Percentiles rank a stretch among this genome's conserved stretches.
phyloP scores from a whole-genome alignment of 257 asterid species.

The Coffea eugenioides region DNA sequence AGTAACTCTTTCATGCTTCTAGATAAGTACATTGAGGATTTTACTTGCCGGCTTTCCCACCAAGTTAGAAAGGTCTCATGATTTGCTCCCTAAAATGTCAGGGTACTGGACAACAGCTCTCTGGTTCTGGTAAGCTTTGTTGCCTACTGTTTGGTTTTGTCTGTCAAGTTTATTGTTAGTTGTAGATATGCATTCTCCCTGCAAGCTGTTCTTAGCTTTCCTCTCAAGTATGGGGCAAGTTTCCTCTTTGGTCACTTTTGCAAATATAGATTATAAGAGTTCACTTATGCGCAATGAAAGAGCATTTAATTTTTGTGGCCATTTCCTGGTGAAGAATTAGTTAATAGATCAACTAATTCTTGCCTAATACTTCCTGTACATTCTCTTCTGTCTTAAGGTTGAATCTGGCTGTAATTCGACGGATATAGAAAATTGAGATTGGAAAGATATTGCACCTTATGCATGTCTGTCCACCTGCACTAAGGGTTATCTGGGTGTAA shows the following conservation, averaged over 20 bases:
- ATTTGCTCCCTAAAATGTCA: constrained; percentile 39
- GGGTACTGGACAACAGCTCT: constrained; percentile 66
- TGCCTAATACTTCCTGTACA: neutral
- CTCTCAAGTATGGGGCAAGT: neutral
- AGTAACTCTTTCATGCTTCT: constrained; percentile 8
- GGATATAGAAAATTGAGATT: neutral
- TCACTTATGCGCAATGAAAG: neutral
- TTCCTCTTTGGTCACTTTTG: neutral
- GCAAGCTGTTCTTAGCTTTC: neutral
- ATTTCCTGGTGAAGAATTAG: neutral
- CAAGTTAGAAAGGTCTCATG: constrained; percentile 18
- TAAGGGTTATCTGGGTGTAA: neutral
- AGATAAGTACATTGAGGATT: constrained; percentile 4
- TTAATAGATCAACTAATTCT: neutral
- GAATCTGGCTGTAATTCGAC: neutral
- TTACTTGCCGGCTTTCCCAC: constrained; percentile 11
- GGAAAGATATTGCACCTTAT: neutral
- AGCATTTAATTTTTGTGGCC: neutral
- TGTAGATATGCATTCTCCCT: neutral
- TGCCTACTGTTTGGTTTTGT: neutral
- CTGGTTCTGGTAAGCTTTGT: constrained; percentile 45
- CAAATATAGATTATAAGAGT: neutral
- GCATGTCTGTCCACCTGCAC: neutral
- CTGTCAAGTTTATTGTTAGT: neutral
- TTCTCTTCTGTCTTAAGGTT: neutral